Conservation (phyloP, 2,329 filamentous ascomycete genomes). For the Colletotrichum sp. region DNA sequence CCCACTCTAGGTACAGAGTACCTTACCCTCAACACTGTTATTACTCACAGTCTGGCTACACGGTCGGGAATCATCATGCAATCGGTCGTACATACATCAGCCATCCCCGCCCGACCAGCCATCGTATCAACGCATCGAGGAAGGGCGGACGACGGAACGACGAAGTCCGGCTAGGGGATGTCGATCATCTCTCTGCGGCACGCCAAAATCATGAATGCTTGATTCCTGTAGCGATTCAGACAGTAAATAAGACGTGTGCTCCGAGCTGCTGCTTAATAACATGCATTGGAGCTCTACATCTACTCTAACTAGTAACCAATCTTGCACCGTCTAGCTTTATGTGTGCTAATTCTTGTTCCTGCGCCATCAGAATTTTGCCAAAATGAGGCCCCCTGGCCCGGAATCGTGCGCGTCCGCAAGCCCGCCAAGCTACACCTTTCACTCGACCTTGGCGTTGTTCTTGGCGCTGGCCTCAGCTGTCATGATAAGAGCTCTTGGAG, state of each 20-base stretch:
- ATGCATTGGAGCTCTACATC: background rate
- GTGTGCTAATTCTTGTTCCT: background rate
- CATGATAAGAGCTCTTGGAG: conserved; percentile 71
- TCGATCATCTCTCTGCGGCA: background rate
- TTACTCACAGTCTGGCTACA: too few relatives aligned
- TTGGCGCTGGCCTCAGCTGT: conserved; percentile 75
- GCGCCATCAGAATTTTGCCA: background rate
- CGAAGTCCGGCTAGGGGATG: background rate
- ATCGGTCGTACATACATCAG: too few relatives aligned
- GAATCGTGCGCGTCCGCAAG: background rate
- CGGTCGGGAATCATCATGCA: too few relatives aligned
- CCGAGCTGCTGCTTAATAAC: background rate
- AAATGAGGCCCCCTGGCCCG: background rate
- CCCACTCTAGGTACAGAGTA: background rate
- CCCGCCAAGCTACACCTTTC: background rate
- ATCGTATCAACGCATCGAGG: too few relatives aligned
- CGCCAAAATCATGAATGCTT: background rate
- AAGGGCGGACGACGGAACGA: background rate
- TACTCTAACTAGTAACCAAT: background rate
- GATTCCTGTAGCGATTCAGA: background rate
- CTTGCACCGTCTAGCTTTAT: background rate
- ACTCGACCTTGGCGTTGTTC: conserved; percentile 61
- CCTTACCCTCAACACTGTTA: background rate
- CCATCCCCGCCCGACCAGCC: too few relatives aligned
- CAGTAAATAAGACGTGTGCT: background rate